A percentile compares a stretch with the other conserved stretches of the same genome.
Evolutionary conservation across 768 basidiomycete genomes (phyloP).

Genomic region (Phallus indusiatus): DNA sequence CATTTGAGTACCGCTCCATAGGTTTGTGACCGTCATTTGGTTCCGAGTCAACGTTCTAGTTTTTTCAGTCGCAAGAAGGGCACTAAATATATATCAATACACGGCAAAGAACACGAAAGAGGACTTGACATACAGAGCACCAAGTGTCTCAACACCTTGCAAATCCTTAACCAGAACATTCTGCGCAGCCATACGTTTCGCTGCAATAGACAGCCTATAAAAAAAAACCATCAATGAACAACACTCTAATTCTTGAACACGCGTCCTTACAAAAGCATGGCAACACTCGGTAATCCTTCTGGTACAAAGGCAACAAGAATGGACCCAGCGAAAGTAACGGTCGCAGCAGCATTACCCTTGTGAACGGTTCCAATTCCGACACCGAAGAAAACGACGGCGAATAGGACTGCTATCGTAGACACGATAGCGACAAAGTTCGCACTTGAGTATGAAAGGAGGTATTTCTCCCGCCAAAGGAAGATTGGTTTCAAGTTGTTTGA

Average conservation of each 20-base stretch:
- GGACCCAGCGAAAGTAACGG: slow-evolving; percentile 54
- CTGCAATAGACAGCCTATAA: slow-evolving; percentile 47
- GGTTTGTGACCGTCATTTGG: slow-evolving; percentile 65
- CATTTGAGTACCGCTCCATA: slow-evolving; percentile 58
- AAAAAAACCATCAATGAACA: not conserved
- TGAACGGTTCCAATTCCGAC: slow-evolving; percentile 60
- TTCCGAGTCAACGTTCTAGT: slow-evolving; percentile 63
- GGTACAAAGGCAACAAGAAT: slow-evolving; percentile 54
- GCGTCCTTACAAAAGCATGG: slow-evolving; percentile 39
- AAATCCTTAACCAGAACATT: slow-evolving; percentile 67
- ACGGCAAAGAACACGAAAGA: slow-evolving; percentile 4
- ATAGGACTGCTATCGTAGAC: slow-evolving; percentile 50
- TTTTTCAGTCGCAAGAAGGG: slow-evolving; percentile 61
- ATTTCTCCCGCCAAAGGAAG: too few species aligned
- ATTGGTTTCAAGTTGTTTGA: too few species aligned
- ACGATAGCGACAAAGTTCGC: slow-evolving; percentile 53
- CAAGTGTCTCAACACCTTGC: slow-evolving; percentile 65
- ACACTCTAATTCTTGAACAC: not conserved
- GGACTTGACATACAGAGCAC: slow-evolving; percentile 21
- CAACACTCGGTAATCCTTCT: slow-evolving; percentile 57
- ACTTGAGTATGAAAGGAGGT: slow-evolving; percentile 23
- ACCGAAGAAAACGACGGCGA: slow-evolving; percentile 55
- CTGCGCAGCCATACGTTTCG: slow-evolving; percentile 61
- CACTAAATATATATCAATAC: slow-evolving; percentile 20
- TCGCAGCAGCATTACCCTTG: slow-evolving; percentile 48